phyloP scores from a whole-genome alignment of 306 rosid species.

The Ziziphus jujuba region DNA sequence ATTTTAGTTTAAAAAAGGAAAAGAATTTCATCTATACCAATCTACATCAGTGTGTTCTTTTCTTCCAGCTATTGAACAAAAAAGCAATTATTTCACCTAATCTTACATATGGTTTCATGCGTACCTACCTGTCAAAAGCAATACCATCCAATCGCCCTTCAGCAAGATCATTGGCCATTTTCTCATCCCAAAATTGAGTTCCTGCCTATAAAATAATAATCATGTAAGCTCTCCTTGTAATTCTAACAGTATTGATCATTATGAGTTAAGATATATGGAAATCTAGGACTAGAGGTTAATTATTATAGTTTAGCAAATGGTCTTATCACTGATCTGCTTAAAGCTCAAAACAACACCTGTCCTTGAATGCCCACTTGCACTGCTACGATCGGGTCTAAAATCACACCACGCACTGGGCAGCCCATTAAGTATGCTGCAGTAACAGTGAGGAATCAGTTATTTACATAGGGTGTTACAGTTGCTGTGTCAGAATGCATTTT shows the following conservation, averaged over 20 bases:
- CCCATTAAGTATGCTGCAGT: conserved; percentile 91
- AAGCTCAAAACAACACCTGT: conserved; percentile 52
- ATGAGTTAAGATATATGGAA: conserved; percentile 8
- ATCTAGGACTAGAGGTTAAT: not conserved
- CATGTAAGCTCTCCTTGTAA: conserved; percentile 21
- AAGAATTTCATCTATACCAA: not conserved
- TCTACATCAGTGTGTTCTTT: not conserved
- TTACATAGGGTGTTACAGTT: not conserved
- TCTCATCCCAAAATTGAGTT: conserved; percentile 98
- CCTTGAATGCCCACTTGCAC: conserved; percentile 98
- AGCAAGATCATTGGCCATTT: conserved; percentile 81
- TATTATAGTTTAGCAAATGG: no score
- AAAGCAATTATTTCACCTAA: conserved; percentile 6
- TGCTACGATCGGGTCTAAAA: conserved; percentile 90
- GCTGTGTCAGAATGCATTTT: conserved; percentile 14
- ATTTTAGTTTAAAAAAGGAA: not conserved
- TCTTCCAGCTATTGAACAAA: not conserved
- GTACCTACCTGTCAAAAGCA: conserved; percentile 82
- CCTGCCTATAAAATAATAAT: conserved; percentile 64
- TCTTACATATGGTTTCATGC: conserved; percentile 11
- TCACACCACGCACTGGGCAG: conserved; percentile 93
- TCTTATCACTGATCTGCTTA: no score
- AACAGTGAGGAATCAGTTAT: not conserved
- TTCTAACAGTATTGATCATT: not conserved
- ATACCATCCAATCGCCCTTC: conserved; percentile 82